Conservation (phyloP, 106 monocot species). For the Iris macrosiphon region DNA sequence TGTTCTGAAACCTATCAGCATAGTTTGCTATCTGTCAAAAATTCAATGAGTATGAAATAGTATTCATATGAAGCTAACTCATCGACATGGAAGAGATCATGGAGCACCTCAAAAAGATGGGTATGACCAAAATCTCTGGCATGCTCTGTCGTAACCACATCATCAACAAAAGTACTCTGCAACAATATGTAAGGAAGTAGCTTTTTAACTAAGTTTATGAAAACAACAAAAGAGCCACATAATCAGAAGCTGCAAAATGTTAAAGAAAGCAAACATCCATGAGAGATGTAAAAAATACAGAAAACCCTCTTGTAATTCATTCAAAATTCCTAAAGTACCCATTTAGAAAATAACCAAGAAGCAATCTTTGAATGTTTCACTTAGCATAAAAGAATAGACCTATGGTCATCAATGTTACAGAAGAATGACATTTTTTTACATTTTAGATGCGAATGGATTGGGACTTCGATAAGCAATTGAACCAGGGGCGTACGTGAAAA, state of each 20-base stretch:
- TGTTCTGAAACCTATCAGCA: constrained; percentile 67
- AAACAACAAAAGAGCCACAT: neutral
- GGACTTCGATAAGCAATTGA: no score
- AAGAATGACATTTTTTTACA: no score
- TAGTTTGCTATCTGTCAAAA: constrained; percentile 40
- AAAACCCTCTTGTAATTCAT: no score
- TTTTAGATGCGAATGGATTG: no score
- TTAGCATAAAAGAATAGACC: no score
- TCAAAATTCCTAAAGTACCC: no score
- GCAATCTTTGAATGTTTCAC: no score
- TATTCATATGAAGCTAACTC: neutral
- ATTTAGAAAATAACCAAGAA: no score
- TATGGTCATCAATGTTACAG: no score
- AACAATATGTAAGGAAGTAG: neutral
- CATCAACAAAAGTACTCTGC: constrained; percentile 86
- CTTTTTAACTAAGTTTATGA: neutral
- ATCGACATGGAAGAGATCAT: neutral
- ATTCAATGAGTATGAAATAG: neutral
- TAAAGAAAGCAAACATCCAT: no score
- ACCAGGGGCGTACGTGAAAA: no score
- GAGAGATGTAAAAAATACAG: no score
- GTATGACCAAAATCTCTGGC: constrained; percentile 91
- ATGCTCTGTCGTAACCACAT: constrained; percentile 56
- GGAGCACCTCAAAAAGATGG: constrained; percentile 72
- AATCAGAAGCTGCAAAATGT: neutral